Percentiles rank a stretch among this genome's conserved stretches.
phyloP scores from a whole-genome alignment of 2,329 filamentous ascomycete genomes.

The Pestalotiopsis sp. region DNA sequence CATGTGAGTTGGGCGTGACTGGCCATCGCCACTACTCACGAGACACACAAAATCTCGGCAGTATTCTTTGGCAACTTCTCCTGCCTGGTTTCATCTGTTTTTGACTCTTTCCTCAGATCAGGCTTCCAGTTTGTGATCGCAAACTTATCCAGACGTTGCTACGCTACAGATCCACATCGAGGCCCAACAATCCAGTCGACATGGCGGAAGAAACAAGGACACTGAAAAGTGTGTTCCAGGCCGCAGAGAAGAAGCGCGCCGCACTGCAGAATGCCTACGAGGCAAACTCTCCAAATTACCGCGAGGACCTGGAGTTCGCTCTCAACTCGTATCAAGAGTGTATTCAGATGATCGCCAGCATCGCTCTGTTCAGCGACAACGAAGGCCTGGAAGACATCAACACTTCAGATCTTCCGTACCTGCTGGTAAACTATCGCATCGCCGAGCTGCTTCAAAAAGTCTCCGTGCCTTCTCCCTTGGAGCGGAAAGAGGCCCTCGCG shows the following conservation, averaged over 20 bases:
- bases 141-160: background rate
- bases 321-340: slow-evolving; percentile 76
- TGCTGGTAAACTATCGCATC: slow-evolving; percentile 76
- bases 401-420: slow-evolving; percentile 83
- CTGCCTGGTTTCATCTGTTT: background rate
- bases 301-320: slow-evolving; percentile 66
- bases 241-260: slow-evolving; percentile 54
- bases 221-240: slow-evolving; percentile 51
- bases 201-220: slow-evolving; percentile 47
- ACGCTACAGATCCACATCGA: background rate
- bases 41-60: background rate
- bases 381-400: slow-evolving; percentile 86
- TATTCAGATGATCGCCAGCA: slow-evolving; percentile 66
- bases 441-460: slow-evolving; percentile 79
- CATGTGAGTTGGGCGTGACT: background rate
- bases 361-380: slow-evolving; percentile 89
- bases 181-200: background rate
- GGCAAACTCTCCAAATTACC: slow-evolving; percentile 56
- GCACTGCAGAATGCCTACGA: slow-evolving; percentile 67
- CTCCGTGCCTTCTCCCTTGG: slow-evolving; percentile 51
- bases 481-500: slow-evolving; percentile 66
- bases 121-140: background rate
- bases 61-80: background rate
- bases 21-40: background rate
- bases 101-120: background rate